Evolutionary conservation across 208 protist genomes (phyloP).

Genomic region (Trypanosoma caninum): DNA sequence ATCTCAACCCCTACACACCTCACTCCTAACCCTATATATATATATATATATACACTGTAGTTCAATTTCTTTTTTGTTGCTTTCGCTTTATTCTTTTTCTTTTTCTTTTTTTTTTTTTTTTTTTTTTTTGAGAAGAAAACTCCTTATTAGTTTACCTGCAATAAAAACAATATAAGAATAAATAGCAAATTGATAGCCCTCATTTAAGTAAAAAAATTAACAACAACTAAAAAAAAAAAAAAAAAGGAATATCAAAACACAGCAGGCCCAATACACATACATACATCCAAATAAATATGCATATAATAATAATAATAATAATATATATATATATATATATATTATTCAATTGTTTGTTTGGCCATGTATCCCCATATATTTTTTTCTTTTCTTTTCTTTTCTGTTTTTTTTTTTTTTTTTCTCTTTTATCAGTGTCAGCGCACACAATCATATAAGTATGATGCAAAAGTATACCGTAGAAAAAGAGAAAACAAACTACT

Average conservation of each 20-base stretch:
- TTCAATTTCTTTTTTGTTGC: neutral
- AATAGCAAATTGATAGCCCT: neutral
- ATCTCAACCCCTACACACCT: neutral
- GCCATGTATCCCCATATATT: neutral
- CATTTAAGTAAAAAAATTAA: neutral
- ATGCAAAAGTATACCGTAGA: slow-evolving; percentile 62
- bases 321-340: too few relatives aligned
- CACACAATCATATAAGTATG: slow-evolving; percentile 70
- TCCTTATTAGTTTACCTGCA: neutral
- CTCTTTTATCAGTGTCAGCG: slow-evolving; percentile 24
- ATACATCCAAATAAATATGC: neutral
- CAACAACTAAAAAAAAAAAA: neutral
- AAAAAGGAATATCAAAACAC: neutral
- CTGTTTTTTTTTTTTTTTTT: neutral
- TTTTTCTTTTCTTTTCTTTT: neutral
- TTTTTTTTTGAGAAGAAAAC: neutral
- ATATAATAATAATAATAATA: neutral
- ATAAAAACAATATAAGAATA: neutral
- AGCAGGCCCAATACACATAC: neutral
- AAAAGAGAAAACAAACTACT: slow-evolving; percentile 65
- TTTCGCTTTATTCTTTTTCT: neutral
- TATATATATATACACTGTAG: neutral
- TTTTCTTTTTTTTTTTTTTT: neutral
- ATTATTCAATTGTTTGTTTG: too few relatives aligned
- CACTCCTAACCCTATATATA: neutral